phyloP scores from a whole-genome alignment of 768 basidiomycete genomes.

The Clitopilus passeckerianus region DNA sequence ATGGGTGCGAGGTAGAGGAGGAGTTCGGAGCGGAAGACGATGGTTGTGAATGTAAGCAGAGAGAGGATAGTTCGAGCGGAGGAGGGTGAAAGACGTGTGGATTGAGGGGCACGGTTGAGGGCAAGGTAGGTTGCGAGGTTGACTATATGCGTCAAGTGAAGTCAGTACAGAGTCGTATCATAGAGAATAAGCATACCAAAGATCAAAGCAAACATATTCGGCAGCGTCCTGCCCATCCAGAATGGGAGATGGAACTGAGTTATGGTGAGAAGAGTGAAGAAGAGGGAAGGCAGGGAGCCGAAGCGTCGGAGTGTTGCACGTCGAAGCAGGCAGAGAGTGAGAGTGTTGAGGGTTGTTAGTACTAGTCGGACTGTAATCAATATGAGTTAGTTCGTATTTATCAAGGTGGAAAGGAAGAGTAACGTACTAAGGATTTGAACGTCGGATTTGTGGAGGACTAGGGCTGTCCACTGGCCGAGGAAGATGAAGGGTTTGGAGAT shows the following conservation, averaged over 20 bases:
- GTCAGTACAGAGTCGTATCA: background rate
- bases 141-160: slow-evolving; percentile 31
- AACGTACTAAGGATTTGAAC: slow-evolving; percentile 66
- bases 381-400: background rate
- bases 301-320: slow-evolving; percentile 61
- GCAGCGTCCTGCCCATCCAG: slow-evolving; percentile 90
- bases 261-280: slow-evolving; percentile 66
- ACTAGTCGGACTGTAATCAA: slow-evolving; percentile 59
- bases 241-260: slow-evolving; percentile 91
- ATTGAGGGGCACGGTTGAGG: slow-evolving; percentile 27
- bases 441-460: slow-evolving; percentile 40
- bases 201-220: slow-evolving; percentile 89
- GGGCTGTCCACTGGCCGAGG: slow-evolving; percentile 11
- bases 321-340: slow-evolving; percentile 58
- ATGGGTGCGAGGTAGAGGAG: slow-evolving; percentile 61
- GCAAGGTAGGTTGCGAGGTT: slow-evolving; percentile 52
- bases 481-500: background rate
- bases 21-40: slow-evolving; percentile 80
- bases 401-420: background rate
- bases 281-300: slow-evolving; percentile 48
- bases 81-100: background rate
- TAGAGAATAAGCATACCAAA: slow-evolving; percentile 46
- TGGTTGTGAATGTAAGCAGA: slow-evolving; percentile 60
- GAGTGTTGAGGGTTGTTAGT: slow-evolving; percentile 61
- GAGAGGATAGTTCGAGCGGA: slow-evolving; percentile 25